These are phyloP conservation scores for Alternaria ethzedia DNA, from an alignment of 2,329 filamentous ascomycete species.

Conservation along the genomic window DNA sequence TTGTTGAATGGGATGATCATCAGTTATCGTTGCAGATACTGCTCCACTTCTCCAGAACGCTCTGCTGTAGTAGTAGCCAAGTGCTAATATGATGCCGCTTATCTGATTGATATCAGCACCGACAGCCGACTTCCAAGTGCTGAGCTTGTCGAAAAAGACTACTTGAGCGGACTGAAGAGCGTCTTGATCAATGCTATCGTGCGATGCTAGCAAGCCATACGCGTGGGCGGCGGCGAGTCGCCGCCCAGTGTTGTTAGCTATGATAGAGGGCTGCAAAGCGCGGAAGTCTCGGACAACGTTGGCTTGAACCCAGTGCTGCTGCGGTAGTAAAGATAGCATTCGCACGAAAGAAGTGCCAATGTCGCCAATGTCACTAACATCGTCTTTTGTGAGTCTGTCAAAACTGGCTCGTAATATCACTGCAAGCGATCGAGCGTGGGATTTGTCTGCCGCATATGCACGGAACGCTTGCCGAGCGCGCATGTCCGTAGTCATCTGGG, in stretches of 20 bases:
- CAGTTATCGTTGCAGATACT: constrained; percentile 24
- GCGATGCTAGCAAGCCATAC: constrained; percentile 78
- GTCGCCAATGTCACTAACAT: constrained; percentile 51
- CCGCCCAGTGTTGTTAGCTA: constrained; percentile 74
- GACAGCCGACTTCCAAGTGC: constrained; percentile 64
- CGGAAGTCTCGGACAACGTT: constrained; percentile 44
- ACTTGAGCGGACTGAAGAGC: constrained; percentile 54
- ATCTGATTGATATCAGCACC: constrained; percentile 65
- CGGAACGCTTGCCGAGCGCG: constrained; percentile 66
- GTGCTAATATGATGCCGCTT: constrained; percentile 65
- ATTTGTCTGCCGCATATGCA: constrained; percentile 50
- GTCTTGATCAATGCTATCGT: constrained; percentile 54
- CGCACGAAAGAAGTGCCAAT: constrained; percentile 60
- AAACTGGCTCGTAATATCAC: constrained; percentile 54
- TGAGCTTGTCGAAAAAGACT: constrained; percentile 55
- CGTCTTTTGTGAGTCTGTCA: constrained; percentile 51
- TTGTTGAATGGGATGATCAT: constrained; percentile 48
- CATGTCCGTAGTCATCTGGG: constrained; percentile 73
- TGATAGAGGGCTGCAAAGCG: constrained; percentile 66
- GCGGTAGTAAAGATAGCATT: constrained; percentile 62
- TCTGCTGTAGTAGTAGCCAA: constrained; percentile 65
- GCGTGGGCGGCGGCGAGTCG: constrained; percentile 71
- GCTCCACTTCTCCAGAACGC: constrained; percentile 56
- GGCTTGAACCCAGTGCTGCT: constrained; percentile 48
- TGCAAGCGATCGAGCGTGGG: constrained; percentile 47